phyloP scores from a whole-genome alignment of 345 rosid genomes.

The Populus alba region DNA sequence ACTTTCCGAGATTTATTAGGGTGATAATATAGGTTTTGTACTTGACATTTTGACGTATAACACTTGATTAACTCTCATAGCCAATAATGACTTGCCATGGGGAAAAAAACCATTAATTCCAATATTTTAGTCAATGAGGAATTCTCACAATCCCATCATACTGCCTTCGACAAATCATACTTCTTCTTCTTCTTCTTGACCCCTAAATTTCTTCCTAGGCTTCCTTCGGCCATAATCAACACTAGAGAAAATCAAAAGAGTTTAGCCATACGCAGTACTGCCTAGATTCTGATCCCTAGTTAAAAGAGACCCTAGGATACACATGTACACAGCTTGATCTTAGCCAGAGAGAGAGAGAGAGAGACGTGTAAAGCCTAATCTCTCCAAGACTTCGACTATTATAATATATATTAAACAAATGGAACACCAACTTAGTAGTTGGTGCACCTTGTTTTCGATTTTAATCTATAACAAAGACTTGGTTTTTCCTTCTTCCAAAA shows the following conservation, averaged over 20 bases:
- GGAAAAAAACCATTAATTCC: background rate
- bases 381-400: background rate
- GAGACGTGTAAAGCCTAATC: conserved; percentile 16
- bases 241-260: background rate
- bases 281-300: conserved; percentile 36
- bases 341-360: background rate
- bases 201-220: background rate
- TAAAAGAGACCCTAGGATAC: conserved; percentile 2
- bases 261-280: background rate
- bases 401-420: background rate
- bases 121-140: background rate
- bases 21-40: no score
- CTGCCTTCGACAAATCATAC: background rate
- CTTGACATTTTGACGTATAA: no score
- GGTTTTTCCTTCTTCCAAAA: conserved; percentile 1
- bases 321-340: background rate
- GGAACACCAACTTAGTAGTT: background rate
- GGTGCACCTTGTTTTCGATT: no score
- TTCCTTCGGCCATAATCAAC: background rate
- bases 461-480: background rate
- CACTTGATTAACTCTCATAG: no score
- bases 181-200: background rate
- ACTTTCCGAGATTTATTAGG: no score
- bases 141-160: background rate
- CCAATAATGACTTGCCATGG: no score